Evolutionary conservation across 768 basidiomycete genomes (phyloP).

Genomic region (Tricholoma hemisulphureum): DNA sequence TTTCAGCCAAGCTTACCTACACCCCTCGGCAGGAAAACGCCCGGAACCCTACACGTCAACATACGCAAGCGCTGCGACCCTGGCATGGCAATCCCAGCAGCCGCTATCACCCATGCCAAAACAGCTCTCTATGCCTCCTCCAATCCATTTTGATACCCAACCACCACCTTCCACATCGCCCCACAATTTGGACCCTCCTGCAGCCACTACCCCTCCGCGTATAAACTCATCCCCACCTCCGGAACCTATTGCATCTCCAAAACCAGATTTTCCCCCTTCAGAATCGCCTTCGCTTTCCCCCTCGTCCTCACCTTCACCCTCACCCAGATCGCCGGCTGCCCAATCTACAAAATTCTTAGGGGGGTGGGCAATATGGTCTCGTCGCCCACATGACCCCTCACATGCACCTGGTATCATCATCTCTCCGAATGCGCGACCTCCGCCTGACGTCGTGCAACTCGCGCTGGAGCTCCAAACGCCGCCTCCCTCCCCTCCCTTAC

Average conservation of each 20-base stretch:
- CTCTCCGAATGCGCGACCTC: slow-evolving; percentile 61
- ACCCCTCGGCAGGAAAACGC: slow-evolving; percentile 22
- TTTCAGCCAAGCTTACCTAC: slow-evolving; percentile 29
- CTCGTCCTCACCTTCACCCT: background rate
- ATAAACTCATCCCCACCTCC: background rate
- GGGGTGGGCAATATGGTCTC: slow-evolving; percentile 69
- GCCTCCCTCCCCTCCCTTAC: slow-evolving; percentile 36
- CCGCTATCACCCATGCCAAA: slow-evolving; percentile 61
- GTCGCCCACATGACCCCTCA: slow-evolving; percentile 63
- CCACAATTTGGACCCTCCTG: background rate
- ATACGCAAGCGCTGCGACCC: slow-evolving; percentile 27
- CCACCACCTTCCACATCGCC: slow-evolving; percentile 1
- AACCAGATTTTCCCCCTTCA: background rate
- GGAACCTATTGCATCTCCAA: background rate
- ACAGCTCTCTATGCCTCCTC: slow-evolving; percentile 54
- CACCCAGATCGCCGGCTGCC: slow-evolving; percentile 4
- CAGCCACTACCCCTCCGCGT: background rate
- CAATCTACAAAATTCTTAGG: slow-evolving; percentile 11
- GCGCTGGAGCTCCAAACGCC: slow-evolving; percentile 58
- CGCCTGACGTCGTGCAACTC: slow-evolving; percentile 51
- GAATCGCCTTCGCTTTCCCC: background rate
- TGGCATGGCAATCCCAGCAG: slow-evolving; percentile 45
- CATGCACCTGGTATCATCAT: slow-evolving; percentile 71
- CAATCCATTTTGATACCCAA: slow-evolving; percentile 13
- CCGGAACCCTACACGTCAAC: slow-evolving; percentile 33